A percentile compares a stretch with the other conserved stretches of the same genome.
Conservation (phyloP, 805 yeast genomes). For the Scheffersomyces amazonensis region DNA sequence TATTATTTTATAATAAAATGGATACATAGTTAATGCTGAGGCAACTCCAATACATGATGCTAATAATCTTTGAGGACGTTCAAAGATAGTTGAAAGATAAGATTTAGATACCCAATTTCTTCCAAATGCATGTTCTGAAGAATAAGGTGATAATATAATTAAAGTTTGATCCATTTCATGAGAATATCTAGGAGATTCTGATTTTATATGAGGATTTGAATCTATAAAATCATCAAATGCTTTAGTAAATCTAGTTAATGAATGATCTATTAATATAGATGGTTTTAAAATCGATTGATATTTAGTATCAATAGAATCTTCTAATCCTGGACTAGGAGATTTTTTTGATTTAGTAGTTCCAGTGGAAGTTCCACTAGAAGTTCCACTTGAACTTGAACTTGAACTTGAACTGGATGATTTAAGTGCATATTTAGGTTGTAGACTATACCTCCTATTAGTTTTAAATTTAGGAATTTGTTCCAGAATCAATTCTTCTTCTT, state of each 20-base stretch:
- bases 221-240: constrained; percentile 42
- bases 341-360: constrained; percentile 1
- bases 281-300: constrained; percentile 32
- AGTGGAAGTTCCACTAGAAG: background rate
- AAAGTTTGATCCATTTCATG: constrained; percentile 47
- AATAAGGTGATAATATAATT: constrained; percentile 64
- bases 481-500: constrained; percentile 31
- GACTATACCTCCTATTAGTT: constrained; percentile 26
- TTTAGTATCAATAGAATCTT: constrained; percentile 10
- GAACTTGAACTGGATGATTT: constrained; percentile 2
- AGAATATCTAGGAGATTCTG: constrained; percentile 36
- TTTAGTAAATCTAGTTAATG: constrained; percentile 33
- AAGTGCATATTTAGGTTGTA: constrained; percentile 23
- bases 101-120: constrained; percentile 73
- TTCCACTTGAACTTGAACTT: background rate
- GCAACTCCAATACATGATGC: constrained; percentile 79
- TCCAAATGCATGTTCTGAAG: constrained; percentile 70
- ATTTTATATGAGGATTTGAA: constrained; percentile 41
- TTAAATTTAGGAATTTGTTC: constrained; percentile 37
- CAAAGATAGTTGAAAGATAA: constrained; percentile 68
- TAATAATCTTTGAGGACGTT: constrained; percentile 74
- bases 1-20: constrained; percentile 51
- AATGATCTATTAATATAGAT: constrained; percentile 32
- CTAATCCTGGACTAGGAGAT: constrained; percentile 13
- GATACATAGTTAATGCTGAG: constrained; percentile 68